Percentiles rank a stretch among this genome's conserved stretches.
Conservation (phyloP, 2,329 filamentous ascomycete species). For the Verticillium nonalfalfae region DNA sequence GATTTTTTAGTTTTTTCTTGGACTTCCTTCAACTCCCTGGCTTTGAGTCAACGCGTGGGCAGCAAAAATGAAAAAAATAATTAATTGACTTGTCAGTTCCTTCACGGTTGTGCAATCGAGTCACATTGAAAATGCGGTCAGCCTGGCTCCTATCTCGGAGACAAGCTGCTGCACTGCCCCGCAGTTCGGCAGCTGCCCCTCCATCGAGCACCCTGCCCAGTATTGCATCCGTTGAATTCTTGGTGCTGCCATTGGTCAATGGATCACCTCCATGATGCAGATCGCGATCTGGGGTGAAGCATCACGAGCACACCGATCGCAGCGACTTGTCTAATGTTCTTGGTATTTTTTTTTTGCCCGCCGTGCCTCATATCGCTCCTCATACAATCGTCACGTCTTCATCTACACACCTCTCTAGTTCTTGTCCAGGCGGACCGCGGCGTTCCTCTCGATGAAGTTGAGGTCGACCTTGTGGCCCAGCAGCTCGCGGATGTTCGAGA, state of each 20-base stretch:
- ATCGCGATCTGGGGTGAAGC: neutral
- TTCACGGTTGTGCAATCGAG: neutral
- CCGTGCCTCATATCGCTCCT: neutral
- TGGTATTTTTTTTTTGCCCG: neutral
- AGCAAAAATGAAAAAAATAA: neutral
- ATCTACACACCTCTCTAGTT: slow-evolving; percentile 41
- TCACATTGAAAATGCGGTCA: neutral
- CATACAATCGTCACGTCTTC: slow-evolving; percentile 1
- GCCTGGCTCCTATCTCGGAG: neutral
- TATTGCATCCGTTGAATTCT: neutral
- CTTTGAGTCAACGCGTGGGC: neutral
- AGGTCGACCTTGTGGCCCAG: slow-evolving; percentile 94
- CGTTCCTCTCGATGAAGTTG: slow-evolving; percentile 84
- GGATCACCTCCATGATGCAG: neutral
- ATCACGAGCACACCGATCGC: neutral
- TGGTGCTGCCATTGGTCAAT: neutral
- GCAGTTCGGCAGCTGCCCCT: neutral
- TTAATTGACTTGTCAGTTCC: neutral
- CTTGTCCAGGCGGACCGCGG: slow-evolving; percentile 85
- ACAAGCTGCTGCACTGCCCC: neutral
- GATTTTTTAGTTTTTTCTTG: neutral
- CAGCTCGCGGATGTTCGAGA: slow-evolving; percentile 86
- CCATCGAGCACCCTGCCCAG: neutral
- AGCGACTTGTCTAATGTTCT: neutral
- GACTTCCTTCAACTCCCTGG: neutral